Base-by-base conservation (phyloP, 371 early-diverging fungal species). In the Phascolomyces articulosus region DNA sequence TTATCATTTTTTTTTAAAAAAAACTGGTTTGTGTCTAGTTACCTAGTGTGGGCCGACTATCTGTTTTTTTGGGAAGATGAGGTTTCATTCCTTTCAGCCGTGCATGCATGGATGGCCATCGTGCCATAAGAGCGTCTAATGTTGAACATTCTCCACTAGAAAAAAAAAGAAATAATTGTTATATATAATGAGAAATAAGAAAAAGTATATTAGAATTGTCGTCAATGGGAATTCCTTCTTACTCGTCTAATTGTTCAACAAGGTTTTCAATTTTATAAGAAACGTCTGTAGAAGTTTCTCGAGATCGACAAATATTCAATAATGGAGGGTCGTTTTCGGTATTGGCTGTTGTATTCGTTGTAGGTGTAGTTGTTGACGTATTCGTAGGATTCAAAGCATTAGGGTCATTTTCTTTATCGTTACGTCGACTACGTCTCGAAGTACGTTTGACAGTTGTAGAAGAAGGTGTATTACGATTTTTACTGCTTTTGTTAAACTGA, bases 51-150 rank as follows among this genome's bases (percentile, higher is more conserved):
- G 78, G 78, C 51, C 66, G 61, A 23, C 62, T 58, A 44, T 80
- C 76, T 21, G 68, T 69, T 56, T 80, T 77, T 64, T 80, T 77
- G 2, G 78, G 78, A 55, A 80, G 64, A 66, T 80, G 75, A 31
- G 76, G 76, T 58, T 65, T 65, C 78, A 77, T 77, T 26, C 76
- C 76, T 64, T 78, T 77, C 16, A 80, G 56, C 47, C 81, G 60
- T 4, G 74, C 70, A 67, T 70, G 71, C 64, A 80, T 66, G 8
- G 81, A 80, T 2, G 81, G 81, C 81, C 81, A 80, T 44, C 78
- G 71, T 29, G 71, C 75, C 71, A 75, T 75, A 44, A 80, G 63
- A n/a, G 75, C 74, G 59, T 77, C 78, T 21, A 80, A 40, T 2
- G 74, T 77, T 9, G 80, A 77, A 38, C 80, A 80, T 66, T 80